A percentile compares a stretch with the other conserved stretches of the same genome.
phyloP scores from a whole-genome alignment of 2,329 filamentous ascomycete species.

The Diaporthe batatas region DNA sequence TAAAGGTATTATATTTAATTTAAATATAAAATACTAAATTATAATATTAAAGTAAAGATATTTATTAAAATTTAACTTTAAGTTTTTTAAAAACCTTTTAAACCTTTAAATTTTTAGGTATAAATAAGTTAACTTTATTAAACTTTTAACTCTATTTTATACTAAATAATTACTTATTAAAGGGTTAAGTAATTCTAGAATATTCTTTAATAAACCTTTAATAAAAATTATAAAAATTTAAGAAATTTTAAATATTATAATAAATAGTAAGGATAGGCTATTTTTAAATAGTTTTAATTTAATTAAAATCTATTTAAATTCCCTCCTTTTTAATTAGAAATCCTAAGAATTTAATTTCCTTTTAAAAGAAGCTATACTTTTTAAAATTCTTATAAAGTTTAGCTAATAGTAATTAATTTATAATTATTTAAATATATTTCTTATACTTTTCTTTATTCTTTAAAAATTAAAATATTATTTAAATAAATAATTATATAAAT shows the following conservation, averaged over 20 bases:
- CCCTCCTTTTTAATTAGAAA: background rate
- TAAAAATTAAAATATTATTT: background rate
- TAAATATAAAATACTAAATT: no score
- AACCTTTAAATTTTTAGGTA: no score
- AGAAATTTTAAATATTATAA: background rate
- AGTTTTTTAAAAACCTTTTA: no score
- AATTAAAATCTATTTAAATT: background rate
- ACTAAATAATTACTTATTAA: no score
- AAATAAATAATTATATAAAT: constrained; percentile 1
- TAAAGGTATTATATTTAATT: no score
- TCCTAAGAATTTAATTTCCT: background rate
- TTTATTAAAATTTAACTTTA: no score
- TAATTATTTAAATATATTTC: background rate
- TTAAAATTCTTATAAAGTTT: background rate
- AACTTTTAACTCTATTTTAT: no score
- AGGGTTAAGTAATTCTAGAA: no score
- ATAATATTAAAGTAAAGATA: no score
- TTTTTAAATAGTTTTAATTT: background rate
- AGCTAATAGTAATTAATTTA: background rate
- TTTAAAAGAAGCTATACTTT: background rate
- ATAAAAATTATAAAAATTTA: background rate
- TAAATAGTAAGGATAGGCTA: background rate
- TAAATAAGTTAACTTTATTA: no score
- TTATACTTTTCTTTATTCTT: background rate
- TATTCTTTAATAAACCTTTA: no score